phyloP scores from a whole-genome alignment of 495 filamentous ascomycete species.

The Penicillium mononematosum region DNA sequence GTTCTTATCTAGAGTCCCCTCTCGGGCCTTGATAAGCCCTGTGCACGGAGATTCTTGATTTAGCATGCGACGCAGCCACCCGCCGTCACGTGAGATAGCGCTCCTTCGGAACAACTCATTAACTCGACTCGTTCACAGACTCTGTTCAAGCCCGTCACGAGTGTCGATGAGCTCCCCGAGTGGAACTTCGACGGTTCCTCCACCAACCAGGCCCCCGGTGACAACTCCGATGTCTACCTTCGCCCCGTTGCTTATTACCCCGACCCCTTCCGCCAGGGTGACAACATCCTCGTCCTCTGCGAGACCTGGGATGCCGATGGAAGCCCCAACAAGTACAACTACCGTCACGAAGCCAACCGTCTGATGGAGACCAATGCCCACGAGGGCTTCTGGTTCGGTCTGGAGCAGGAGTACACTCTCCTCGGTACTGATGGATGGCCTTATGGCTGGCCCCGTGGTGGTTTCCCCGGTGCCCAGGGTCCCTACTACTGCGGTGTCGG shows the following conservation, averaged over 20 bases:
- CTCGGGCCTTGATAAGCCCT: conserved; percentile 30
- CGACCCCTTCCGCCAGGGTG: conserved; percentile 82
- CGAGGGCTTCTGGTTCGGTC: conserved; percentile 93
- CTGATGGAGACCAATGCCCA: conserved; percentile 84
- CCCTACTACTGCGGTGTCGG: conserved; percentile 99
- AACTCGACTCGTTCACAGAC: conserved; percentile 56
- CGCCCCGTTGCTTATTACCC: conserved; percentile 87
- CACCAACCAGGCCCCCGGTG: conserved; percentile 88
- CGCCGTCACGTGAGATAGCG: conserved; percentile 34
- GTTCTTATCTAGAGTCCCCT: conserved; percentile 14
- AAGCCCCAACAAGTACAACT: conserved; percentile 97
- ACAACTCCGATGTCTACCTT: conserved; percentile 98
- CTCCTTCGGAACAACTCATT: conserved; percentile 14
- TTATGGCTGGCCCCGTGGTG: conserved; percentile 90
- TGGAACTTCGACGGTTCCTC: conserved; percentile 99
- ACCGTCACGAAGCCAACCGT: conserved; percentile 83
- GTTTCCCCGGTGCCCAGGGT: conserved; percentile 95
- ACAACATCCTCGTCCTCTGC: conserved; percentile 89
- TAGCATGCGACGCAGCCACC: conserved; percentile 30
- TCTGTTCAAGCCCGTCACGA: conserved; percentile 61
- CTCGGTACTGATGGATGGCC: conserved; percentile 85
- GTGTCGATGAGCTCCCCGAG: conserved; percentile 82
- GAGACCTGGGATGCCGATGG: conserved; percentile 98
- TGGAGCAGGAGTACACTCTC: conserved; percentile 97
- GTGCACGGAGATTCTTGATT: conserved; percentile 27